These are phyloP conservation scores for Chalaropsis thielavioides DNA, from an alignment of 2,329 filamentous ascomycete genomes.

Conservation along the genomic window DNA sequence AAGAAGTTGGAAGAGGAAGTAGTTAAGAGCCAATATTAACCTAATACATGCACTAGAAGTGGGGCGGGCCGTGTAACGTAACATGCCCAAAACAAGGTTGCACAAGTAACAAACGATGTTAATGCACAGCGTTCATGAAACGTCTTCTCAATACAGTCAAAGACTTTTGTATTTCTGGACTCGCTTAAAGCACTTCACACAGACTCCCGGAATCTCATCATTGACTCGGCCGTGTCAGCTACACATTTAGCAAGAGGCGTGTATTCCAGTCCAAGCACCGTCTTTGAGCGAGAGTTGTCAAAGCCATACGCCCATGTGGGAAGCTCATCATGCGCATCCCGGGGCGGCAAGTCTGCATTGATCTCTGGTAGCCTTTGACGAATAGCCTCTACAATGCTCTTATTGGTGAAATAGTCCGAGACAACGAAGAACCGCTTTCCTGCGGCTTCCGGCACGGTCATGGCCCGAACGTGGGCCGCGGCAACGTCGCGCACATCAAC, in stretches of 20 bases:
- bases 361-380: conserved; percentile 22
- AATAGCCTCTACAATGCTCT: conserved; percentile 27
- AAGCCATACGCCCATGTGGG: conserved; percentile 29
- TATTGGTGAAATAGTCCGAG: conserved; percentile 26
- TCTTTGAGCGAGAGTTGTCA: conserved; percentile 35
- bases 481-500: conserved; percentile 50
- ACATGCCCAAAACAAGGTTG: too few relatives aligned
- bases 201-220: conserved; percentile 2
- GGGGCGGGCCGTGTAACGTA: too few relatives aligned
- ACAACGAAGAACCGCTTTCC: conserved; percentile 49
- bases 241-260: conserved; percentile 35
- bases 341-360: conserved; percentile 25
- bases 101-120: too few relatives aligned
- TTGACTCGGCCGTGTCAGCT: conserved; percentile 25
- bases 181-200: too few relatives aligned
- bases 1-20: not conserved
- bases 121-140: too few relatives aligned
- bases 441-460: conserved; percentile 41
- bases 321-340: conserved; percentile 24
- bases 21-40: too few relatives aligned
- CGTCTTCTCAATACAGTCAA: not conserved
- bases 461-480: conserved; percentile 45
- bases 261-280: conserved; percentile 38
- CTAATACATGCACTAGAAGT: too few relatives aligned
- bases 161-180: not conserved